Base-by-base conservation (phyloP, 2,329 filamentous ascomycete genomes). In the Trichophyton benhamiae region DNA sequence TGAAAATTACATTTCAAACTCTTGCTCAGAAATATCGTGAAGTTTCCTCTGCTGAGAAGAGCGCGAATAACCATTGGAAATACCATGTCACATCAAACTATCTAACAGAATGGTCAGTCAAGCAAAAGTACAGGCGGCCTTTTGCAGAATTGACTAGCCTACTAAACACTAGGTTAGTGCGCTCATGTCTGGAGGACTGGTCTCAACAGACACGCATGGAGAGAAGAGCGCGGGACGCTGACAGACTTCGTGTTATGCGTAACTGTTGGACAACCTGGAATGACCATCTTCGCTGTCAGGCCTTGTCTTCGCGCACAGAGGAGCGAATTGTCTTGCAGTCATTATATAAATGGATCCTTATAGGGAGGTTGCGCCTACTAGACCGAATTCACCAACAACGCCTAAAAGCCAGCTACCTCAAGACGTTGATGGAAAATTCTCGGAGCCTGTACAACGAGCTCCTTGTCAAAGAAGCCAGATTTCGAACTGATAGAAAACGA, bases 181-280 rank as follows among this genome's bases (percentile, higher is more conserved):
- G 75, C 44, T 75, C 75, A 17, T 72, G 75, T 11, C 77, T 85
- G 38, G 68, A 69, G 7, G 71, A 74, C 17, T 86, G 83, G 83
- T 73, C 75, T 13, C 70, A 74, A 25, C 78, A 75, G 57, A 65
- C 74, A 57, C 69, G 72, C 44, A 73, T 78, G 65, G 73, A 78
- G 38, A 73, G 72, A 55, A 73, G 78, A 65, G 83, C 84, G 17
- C 71, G 73, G 22, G 71, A 76, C 58, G 72, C 82, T 36, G 77
- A 85, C 67, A 78, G 74, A 9, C 69, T 75, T 65, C 79, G 82
- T 53, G 69, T 85, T 30, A 67, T 84, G 58, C 79, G 78, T 58
- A 83, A 83, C 68, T 76, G 81, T 2, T 84, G 81, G 75, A 84
- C 79, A 1, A 73, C 75, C 9, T 87, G 84, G 85, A 86, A 86